Base-by-base conservation (phyloP, 2,329 filamentous ascomycete species). In the Aspergillus sp. region DNA sequence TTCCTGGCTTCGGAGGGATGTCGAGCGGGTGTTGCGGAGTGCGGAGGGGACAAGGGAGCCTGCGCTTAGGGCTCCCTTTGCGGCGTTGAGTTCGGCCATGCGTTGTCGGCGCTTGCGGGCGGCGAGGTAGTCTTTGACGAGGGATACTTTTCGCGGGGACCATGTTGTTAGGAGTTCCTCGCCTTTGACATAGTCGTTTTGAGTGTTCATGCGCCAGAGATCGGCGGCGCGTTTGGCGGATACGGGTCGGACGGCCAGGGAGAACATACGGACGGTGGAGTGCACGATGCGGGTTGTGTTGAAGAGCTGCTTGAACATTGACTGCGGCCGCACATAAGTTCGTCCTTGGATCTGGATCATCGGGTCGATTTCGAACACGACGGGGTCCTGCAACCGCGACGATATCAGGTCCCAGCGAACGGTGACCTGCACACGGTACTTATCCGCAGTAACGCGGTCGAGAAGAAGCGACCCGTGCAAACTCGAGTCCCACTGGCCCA, bases 401-500 rank as follows among this genome's bases (percentile, higher is more conserved):
- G 90, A 95, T 50, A 79, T 79, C 23, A 97, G 82, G 59, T 95
- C 87, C 88, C 91, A 97, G 13, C 82, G 80, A 9, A 97, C 74
- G 0, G 86, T 84, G 70, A 96, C 84, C 67, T 95, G 90, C 17
- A 98, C 87, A 39, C 86, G 85, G 66, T 93, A 90, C 64, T 90
- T 93, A 50, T 96, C 90, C n/a, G 88, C 82, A 1, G 93, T 97
- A 1, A 88, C 85, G 22, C 91, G 84, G 68, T 98, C 90, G n/a
- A 98, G 81, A 12, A 97, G 77, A n/a, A 95, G 75, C 5, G 93
- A 96, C 53, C 83, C 84, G 67, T 98, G 93, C 56, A 93, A 77
- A 60, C 90, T 95, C 0, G 91, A 96, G 64, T 98, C 93, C 93
- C 93, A 98, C 62, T 97, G 90, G 0, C 87, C 90, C n/a, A 86